These are phyloP conservation scores for Volvariella volvacea DNA, from an alignment of 1,284 basidiomycete species.

Conservation along the genomic window DNA sequence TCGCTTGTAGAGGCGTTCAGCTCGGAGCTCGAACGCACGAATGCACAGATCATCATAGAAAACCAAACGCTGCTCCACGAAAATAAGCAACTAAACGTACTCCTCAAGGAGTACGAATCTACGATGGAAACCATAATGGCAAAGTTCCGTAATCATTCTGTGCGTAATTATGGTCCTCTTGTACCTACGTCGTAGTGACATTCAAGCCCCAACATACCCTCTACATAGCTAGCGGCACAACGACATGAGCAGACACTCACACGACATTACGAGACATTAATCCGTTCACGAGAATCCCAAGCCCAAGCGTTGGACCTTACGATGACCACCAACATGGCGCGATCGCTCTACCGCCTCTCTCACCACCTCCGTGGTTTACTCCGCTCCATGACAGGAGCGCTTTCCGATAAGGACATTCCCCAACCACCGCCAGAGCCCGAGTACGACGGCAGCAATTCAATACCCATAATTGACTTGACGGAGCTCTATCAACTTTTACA, in stretches of 20 bases:
- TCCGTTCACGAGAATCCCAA: constrained; percentile 68
- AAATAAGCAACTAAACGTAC: constrained; percentile 84
- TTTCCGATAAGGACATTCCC: constrained; percentile 27
- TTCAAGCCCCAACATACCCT: constrained; percentile 3
- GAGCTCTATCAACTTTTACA: constrained; percentile 41
- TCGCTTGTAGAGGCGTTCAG: constrained; percentile 75
- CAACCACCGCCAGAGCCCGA: constrained; percentile 28
- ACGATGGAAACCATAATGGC: constrained; percentile 96
- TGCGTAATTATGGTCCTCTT: too few relatives aligned
- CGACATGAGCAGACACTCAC: constrained; percentile 87
- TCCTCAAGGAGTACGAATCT: constrained; percentile 92
- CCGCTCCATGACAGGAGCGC: constrained; percentile 67
- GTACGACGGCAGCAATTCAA: constrained; percentile 19
- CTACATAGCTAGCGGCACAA: constrained; percentile 73
- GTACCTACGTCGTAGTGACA: constrained; percentile 5
- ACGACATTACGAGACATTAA: constrained; percentile 85
- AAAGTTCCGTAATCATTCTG: constrained; percentile 90
- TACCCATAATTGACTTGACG: constrained; percentile 19
- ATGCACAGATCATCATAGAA: constrained; percentile 88
- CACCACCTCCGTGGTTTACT: constrained; percentile 68
- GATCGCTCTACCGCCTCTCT: constrained; percentile 64
- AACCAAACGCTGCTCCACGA: constrained; percentile 90
- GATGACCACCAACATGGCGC: constrained; percentile 44
- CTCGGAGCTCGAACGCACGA: constrained; percentile 86
- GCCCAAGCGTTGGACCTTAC: constrained; percentile 54